phyloP scores from a whole-genome alignment of 2,329 filamentous ascomycete species.

The Beauveria scarabaeidicola region DNA sequence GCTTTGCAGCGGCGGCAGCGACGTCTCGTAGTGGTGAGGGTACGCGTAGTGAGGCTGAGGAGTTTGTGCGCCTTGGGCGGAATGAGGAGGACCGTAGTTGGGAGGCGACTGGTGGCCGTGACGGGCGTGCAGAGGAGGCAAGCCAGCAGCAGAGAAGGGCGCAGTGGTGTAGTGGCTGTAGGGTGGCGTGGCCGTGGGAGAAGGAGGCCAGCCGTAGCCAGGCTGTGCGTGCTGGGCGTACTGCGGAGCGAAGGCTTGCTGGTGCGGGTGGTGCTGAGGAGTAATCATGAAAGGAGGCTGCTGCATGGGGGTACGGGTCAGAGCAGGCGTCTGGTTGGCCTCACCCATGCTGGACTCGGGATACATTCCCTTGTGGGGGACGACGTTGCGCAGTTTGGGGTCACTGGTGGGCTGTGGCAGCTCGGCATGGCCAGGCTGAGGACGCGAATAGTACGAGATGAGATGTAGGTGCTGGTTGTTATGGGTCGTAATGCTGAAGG shows the following conservation, averaged over 20 bases:
- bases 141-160: slow-evolving; percentile 25
- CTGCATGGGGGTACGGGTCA: slow-evolving; percentile 66
- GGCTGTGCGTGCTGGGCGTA: slow-evolving; percentile 35
- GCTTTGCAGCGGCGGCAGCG: slow-evolving; percentile 29
- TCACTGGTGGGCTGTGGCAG: slow-evolving; percentile 78
- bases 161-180: slow-evolving; percentile 37
- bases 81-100: slow-evolving; percentile 16
- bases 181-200: slow-evolving; percentile 45
- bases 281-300: slow-evolving; percentile 30
- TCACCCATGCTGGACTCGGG: slow-evolving; percentile 92
- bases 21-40: slow-evolving; percentile 24
- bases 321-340: slow-evolving; percentile 66
- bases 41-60: slow-evolving; percentile 24
- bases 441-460: slow-evolving; percentile 91
- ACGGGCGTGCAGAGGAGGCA: neutral
- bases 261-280: slow-evolving; percentile 26
- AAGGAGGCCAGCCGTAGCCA: slow-evolving; percentile 47
- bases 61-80: slow-evolving; percentile 18
- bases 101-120: slow-evolving; percentile 15
- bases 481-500: slow-evolving; percentile 95
- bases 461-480: slow-evolving; percentile 84
- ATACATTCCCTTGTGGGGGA: slow-evolving; percentile 90
- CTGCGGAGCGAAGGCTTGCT: slow-evolving; percentile 29
- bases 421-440: slow-evolving; percentile 61
- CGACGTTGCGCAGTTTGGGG: slow-evolving; percentile 68